Base-by-base conservation (phyloP, 2,329 filamentous ascomycete genomes). In the Apiospora pterosperma region DNA sequence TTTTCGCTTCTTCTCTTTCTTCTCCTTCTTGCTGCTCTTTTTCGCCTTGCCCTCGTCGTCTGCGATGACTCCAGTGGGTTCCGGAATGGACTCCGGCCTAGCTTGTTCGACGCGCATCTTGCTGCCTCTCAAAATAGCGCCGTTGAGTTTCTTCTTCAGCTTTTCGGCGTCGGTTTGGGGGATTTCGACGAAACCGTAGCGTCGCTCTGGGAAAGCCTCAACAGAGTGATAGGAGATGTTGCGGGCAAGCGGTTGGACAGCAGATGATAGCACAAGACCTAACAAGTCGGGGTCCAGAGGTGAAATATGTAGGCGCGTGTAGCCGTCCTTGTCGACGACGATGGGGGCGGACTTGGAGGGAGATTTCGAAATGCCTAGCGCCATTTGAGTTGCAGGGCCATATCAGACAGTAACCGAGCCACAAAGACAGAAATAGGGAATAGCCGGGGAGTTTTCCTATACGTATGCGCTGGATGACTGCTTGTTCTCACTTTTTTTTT, bases 141-240 rank as follows among this genome's bases (percentile, higher is more conserved):
- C 95, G 81, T 97, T 92, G 61, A 98, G 84, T 80, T 96, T 98
- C 80, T 91, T 95, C 80, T 90, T 93, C 63, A 98, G 79, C 77
- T 93, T 97, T n/a, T 95, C 91, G 11, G 95, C 96, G 69, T 97
- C 93, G 78, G 88, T 86, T 3, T 76, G 79, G 0, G 94, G 94
- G 41, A 99, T 79, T 59, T 96, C 93, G 66, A 98, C 83, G 79
- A 92, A 99, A 64, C 95, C 96, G 87, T 93, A 99, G 62, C 87
- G 90, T 75, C 88, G 91, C 69, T 99, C 96, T 16, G 95, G 95
- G 68, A 97, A 97, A 0, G 94, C 94, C 74, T 93, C 87, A 69
- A 97, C 80, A 5, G 83, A 82, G 78, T 98, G 95, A 79, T 90
- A 97, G n/a, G 94, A 97, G 62, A 97, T 86, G 74, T 93, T 92